Base-by-base conservation (phyloP, 768 basidiomycete genomes). In the Dacryopinax primogenitus region DNA sequence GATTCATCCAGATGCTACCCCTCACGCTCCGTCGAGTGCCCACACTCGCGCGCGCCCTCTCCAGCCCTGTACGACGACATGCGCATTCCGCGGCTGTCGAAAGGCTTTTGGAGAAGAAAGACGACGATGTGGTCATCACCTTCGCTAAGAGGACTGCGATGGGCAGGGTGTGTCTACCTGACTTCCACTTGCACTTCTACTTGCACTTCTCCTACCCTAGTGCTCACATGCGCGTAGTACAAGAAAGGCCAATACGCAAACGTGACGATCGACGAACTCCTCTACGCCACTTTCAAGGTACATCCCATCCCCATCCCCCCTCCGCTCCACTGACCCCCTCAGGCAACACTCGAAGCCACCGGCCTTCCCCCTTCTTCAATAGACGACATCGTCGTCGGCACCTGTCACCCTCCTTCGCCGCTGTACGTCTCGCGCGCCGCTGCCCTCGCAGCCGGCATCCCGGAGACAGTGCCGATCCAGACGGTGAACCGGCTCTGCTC, bases 181-280 rank as follows among this genome's bases (percentile, higher is more conserved):
- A n/a, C n/a, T n/a, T n/a, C n/a, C n/a, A n/a, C n/a, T n/a, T n/a
- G 23, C 64, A 28, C 37, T 7, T 34, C 32, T 35, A 15, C 41
- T 62, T 37, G 7, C 21, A 28, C 39, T 36, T 4, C 44, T 61
- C 33, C 16, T 16, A 13, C n/a, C 63, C n/a, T 6, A 3, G 6
- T 7, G 62, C 32, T 62, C 16, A 9, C 33, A 18, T 13, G 39
- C 74, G 75, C 73, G 73, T 18, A 58, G 51, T 58, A 58, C 23
- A 90, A 84, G 80, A 97, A 95, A 74, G 95, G 95, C 26, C 92
- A 92, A 65, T 81, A 94, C 72, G 95, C 92, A 73, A 91, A 96
- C 71, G 78, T 82, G 0, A 83, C 86, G 2, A 88, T 93, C 15
- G 95, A 96, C 69, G 91, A 94, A 72, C 79, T 98, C 65, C 80